Evolutionary conservation across 805 yeast species (phyloP).

Genomic region (Candida bentonensis): DNA sequence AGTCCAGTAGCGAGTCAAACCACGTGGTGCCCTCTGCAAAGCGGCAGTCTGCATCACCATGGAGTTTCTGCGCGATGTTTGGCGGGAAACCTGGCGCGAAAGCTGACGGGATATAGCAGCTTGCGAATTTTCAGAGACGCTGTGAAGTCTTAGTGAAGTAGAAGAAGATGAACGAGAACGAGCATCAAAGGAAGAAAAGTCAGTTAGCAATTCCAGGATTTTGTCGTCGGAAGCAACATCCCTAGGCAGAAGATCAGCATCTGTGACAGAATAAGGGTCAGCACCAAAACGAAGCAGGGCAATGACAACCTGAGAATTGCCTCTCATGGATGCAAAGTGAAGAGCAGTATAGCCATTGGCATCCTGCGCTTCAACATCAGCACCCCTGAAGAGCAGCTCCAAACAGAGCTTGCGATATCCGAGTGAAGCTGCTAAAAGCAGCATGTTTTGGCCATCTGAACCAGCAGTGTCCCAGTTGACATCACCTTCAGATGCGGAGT

Average conservation of each 20-base stretch:
- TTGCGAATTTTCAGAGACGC: background rate
- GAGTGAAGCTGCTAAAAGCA: slow-evolving; percentile 71
- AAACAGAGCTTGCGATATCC: slow-evolving; percentile 51
- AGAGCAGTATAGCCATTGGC: slow-evolving; percentile 74
- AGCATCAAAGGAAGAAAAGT: background rate
- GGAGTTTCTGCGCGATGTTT: background rate
- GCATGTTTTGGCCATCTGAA: slow-evolving; percentile 68
- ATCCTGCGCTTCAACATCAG: slow-evolving; percentile 50
- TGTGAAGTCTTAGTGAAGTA: background rate
- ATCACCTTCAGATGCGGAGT: slow-evolving; percentile 18
- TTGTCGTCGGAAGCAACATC: background rate
- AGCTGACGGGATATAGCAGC: background rate
- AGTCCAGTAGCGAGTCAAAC: background rate
- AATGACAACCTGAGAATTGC: slow-evolving; percentile 36
- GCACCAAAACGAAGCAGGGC: slow-evolving; percentile 1
- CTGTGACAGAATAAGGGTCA: background rate
- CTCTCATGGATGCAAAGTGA: slow-evolving; percentile 70
- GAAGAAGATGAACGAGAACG: background rate
- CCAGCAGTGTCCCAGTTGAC: slow-evolving; percentile 78
- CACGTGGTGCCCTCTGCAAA: background rate
- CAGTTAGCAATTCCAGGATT: background rate
- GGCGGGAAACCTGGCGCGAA: background rate
- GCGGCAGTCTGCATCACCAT: background rate
- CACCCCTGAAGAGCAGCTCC: slow-evolving; percentile 50
- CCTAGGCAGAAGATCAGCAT: background rate